Evolutionary conservation across 2,329 filamentous ascomycete genomes (phyloP).

Genomic region (Aspergillus quadricinctus): DNA sequence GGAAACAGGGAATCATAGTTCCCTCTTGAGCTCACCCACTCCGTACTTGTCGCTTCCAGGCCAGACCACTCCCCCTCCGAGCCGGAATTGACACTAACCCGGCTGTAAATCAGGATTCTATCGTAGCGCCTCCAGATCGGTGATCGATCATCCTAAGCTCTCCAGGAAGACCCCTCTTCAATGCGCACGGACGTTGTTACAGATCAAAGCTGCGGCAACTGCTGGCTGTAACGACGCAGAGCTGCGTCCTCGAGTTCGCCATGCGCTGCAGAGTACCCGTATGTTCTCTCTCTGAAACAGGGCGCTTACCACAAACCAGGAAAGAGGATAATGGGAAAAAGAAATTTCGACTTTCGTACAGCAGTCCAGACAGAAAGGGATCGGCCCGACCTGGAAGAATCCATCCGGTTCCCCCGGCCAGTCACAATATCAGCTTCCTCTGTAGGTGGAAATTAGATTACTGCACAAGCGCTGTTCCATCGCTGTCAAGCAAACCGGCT

Average conservation of each 20-base stretch:
- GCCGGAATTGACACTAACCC: background rate
- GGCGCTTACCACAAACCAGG: background rate
- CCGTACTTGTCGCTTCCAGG: background rate
- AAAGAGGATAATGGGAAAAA: background rate
- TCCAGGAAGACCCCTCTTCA: background rate
- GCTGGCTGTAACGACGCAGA: background rate
- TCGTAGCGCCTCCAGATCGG: background rate
- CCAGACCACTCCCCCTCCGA: background rate
- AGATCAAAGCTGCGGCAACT: background rate
- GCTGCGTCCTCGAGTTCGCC: background rate
- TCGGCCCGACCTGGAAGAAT: constrained; percentile 1
- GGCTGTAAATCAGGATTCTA: background rate
- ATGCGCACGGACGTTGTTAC: background rate
- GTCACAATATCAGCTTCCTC: constrained; percentile 1
- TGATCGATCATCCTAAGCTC: background rate
- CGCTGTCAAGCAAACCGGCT: constrained; percentile 64
- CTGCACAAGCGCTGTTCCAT: constrained; percentile 27
- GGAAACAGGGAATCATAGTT: background rate
- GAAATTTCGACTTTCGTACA: background rate
- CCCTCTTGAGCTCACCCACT: background rate
- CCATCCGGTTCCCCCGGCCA: constrained; percentile 4
- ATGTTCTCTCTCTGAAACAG: background rate
- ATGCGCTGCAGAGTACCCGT: background rate
- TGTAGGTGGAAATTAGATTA: constrained; percentile 2
- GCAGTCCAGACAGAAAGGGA: constrained; percentile 1